phyloP scores from a whole-genome alignment of 176 grass and related monocot species.

The Lolium perenne region DNA sequence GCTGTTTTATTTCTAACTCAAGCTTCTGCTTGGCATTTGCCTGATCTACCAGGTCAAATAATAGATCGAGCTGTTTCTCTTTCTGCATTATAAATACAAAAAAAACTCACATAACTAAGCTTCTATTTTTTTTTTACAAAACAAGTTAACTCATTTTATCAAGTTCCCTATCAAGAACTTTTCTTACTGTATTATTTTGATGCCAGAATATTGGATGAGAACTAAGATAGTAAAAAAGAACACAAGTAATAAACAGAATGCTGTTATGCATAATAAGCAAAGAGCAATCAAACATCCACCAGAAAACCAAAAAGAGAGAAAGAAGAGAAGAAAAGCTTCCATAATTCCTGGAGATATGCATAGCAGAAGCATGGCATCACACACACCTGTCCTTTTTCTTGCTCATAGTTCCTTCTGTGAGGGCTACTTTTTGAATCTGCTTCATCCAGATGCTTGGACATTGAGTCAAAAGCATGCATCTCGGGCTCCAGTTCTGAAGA shows the following conservation, averaged over 20 bases:
- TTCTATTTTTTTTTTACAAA: too few relatives aligned
- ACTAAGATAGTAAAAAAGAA: too few relatives aligned
- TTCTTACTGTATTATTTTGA: too few relatives aligned
- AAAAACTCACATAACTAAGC: too few relatives aligned
- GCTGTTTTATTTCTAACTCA: too few relatives aligned
- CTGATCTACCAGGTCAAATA: too few relatives aligned
- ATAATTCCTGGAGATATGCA: not conserved
- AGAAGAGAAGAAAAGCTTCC: not conserved
- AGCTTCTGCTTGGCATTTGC: too few relatives aligned
- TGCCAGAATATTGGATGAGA: too few relatives aligned
- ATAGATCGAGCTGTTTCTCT: too few relatives aligned
- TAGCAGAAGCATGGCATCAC: not conserved
- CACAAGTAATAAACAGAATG: not conserved
- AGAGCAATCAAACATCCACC: not conserved
- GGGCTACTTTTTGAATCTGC: constrained; percentile 49
- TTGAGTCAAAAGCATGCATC: constrained; percentile 46
- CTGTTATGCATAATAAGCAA: not conserved
- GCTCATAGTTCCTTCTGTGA: constrained; percentile 54
- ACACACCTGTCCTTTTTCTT: constrained; percentile 51
- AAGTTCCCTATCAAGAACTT: too few relatives aligned
- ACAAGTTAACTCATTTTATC: too few relatives aligned
- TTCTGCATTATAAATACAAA: too few relatives aligned
- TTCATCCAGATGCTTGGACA: constrained; percentile 50
- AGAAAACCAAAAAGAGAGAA: not conserved
- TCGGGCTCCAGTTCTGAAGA: constrained; percentile 50